Evolutionary conservation across 2,329 filamentous ascomycete genomes (phyloP), one percentile per base, ranked within the genome.

Genomic region (Penicillium occitanis): DNA sequence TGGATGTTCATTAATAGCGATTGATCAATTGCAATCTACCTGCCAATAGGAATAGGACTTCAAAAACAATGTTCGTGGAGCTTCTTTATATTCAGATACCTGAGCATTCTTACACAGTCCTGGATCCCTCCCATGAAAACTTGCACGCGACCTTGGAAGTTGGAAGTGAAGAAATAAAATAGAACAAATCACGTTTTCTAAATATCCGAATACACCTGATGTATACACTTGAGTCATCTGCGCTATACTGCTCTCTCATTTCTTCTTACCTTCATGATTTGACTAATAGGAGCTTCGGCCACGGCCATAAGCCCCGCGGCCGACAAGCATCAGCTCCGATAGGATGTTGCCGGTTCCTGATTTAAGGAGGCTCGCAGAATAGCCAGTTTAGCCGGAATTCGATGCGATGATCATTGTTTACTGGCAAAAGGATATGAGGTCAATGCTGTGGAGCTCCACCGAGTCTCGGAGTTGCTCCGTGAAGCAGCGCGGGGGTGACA

Each of bases 381-480:
- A 53, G 17, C 17, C 51, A 6, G n/a, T 59, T 59, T 59, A 59
- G 55, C 40, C 57, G 37, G 57, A 46, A 7, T 37, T 57, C 35
- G 53, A 57, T 40, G 53, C 33, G 53, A 37, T 1, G n/a, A 37
- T 7, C 10, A 13, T 14, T 37, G 35, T 44, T 30, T 46, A 30
- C 37, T 22, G 57, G 57, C 57, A 60, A 60, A 46, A 28, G 22
- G 8, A 19, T 46, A 28, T 44, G 5, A 46, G 22, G 22, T 33
- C 61, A 53, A 33, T 48, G 51, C 7, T 22, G 14, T 40, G n/a
- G 37, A 63, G 37, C 22, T 63, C 46, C 35, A 63, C 35, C 11
- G 4, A 25, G 17, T 33, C 46, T 64, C 62, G 62, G 62, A 64
- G 11, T 58, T 64, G n/a, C 62, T 64, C 62, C 62, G 62, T 46